Percentiles rank a stretch among this genome's conserved stretches.
These are phyloP conservation scores for Pseudogymnoascus sp. DNA, from an alignment of 2,329 filamentous ascomycete genomes.

Conservation along the genomic window DNA sequence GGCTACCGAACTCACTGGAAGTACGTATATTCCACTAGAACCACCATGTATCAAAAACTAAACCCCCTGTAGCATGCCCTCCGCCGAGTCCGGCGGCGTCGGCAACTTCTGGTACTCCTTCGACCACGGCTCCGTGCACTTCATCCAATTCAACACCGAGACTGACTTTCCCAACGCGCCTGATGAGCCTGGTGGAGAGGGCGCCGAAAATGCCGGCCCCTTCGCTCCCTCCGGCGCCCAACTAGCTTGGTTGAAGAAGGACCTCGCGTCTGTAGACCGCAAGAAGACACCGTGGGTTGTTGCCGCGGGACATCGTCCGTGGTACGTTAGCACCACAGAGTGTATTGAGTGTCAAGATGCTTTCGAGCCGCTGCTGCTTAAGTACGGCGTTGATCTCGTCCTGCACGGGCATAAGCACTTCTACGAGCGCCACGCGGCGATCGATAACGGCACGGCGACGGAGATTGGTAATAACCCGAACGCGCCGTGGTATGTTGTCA, in stretches of 20 bases:
- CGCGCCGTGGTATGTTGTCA: conserved; percentile 26
- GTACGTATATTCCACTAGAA: conserved; percentile 18
- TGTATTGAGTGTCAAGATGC: conserved; percentile 37
- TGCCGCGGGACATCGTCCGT: conserved; percentile 42
- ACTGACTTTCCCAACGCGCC: conserved; percentile 48
- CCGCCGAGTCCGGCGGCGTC: conserved; percentile 37
- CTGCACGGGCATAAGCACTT: conserved; percentile 38
- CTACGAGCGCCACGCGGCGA: conserved; percentile 31
- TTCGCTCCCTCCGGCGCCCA: conserved; percentile 38
- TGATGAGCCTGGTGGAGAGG: conserved; percentile 26
- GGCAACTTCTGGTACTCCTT: conserved; percentile 46
- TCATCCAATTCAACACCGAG: conserved; percentile 42
- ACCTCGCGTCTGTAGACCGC: conserved; percentile 23
- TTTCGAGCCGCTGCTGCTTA: conserved; percentile 37
- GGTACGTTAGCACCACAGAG: conserved; percentile 36
- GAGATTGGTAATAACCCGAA: conserved; percentile 19
- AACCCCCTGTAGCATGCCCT: conserved; percentile 43
- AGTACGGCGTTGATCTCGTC: conserved; percentile 40
- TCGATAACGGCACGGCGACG: conserved; percentile 5
- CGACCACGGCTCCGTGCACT: conserved; percentile 37
- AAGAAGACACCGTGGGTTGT: conserved; percentile 44
- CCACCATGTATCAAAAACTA: conserved; percentile 21
- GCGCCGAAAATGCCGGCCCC: conserved; percentile 41
- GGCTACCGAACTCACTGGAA: conserved; percentile 34
- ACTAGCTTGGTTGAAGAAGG: conserved; percentile 35